Base-by-base conservation (phyloP, 2,329 filamentous ascomycete species). In the Xylogone sp. region DNA sequence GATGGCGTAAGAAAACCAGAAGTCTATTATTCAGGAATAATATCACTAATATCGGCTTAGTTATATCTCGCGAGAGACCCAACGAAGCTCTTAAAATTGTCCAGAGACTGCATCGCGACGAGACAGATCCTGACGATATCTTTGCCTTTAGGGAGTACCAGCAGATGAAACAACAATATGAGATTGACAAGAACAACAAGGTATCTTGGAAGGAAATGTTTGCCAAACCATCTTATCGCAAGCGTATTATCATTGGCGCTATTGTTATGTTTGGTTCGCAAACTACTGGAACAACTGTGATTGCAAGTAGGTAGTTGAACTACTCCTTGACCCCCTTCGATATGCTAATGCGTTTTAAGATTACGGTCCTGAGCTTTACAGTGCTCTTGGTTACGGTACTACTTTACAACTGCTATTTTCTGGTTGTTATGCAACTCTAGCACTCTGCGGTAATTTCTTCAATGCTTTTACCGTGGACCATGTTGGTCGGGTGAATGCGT, bases 1-100 rank as follows among this genome's bases (percentile, higher is more conserved):
- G 79, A 51, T 81, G 69, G 69, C 67, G 86, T 53, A 22, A 43
- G 39, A 9, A n/a, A 42, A 20, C 5, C 12, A 16, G 13, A 27
- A 27, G 24, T 6, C 24, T 5, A 27, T 10, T 27, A 6, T 27
- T 5, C 10, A 5, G 10, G 24, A 27, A 27, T 27, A 27, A 27
- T 27, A 27, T 27, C 24, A 27, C 24, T 27, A 27, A 27, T 10
- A 27, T 27, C n/a, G 10, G 24, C 24, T 27, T 16, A 39, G 34
- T 65, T 43, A 57, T 68, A 39, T 57, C 56, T 42, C 66, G 65
- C 45, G 57, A 56, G 18, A 43, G 45, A 49, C 39, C 50, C 16
- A 34, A 51, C 10, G 59, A 61, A 47, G 62, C 59, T 43, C 51
- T 48, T 10, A 45, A 39, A 22, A 57, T 62, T 39, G 57, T 64